Base-by-base conservation (phyloP, 768 basidiomycete genomes). In the Dacryopinax spathularia region DNA sequence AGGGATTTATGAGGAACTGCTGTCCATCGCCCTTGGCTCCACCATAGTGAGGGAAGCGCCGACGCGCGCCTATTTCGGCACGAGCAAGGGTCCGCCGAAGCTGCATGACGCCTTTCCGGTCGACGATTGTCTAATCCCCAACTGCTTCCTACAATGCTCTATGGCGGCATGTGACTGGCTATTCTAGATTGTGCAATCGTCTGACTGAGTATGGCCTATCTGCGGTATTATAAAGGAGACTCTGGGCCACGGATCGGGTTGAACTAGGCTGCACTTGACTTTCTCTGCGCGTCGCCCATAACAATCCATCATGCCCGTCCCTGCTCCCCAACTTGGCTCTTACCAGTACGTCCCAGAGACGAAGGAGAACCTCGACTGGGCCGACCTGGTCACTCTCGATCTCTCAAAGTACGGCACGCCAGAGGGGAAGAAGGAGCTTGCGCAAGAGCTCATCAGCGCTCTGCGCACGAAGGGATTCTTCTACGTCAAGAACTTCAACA, bases 401-500 rank as follows among this genome's bases (percentile, higher is more conserved):
- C 72, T 82, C 36, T 73, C 74, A 61, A 66, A 73, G 25, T 76
- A 73, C 67, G 69, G 66, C n/a, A 75, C 75, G 1, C 73, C 75
- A 0, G 76, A 77, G 65, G 79, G 78, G 44, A 77, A 76, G 63
- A 69, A 73, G 37, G 65, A 75, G 65, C 77, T 79, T 20, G 77
- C 79, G 0, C 48, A 76, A 60, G 75, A 69, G 7, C 73, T 81
- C 33, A 75, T 80, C 68, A 69, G 74, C 39, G 80, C 78, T 15
- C 73, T 81, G 31, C 76, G 77, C 27, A 75, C 77, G 66, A 76
- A 80, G 64, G 79, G 79, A 12, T 80, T 80, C 72, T 80, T 80
- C 75, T 81, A 80, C 69, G 78, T 81, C 34, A 78, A 77, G 73
- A 77, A 77, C 69, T 81, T 78, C 68, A 78, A 77, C 65, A 78